A percentile compares a stretch with the other conserved stretches of the same genome.
Conservation (phyloP, 345 rosid species). For the Bretschneidera sinensis region DNA sequence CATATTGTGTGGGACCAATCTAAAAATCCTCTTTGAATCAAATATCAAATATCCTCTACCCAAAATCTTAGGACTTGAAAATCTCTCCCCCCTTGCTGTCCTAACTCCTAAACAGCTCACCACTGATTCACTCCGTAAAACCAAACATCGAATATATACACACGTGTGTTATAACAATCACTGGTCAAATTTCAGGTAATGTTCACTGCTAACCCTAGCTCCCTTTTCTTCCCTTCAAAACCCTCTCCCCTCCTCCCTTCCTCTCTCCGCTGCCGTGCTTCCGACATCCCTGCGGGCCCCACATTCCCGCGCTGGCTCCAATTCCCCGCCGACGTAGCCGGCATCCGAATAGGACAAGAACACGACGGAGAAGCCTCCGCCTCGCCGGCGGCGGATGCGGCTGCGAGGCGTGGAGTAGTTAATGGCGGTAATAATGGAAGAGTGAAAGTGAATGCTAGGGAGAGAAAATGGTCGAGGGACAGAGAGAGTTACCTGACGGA, state of each 20-base stretch:
- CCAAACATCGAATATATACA: background rate
- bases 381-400: background rate
- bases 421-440: slow-evolving; percentile 23
- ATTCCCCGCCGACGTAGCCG: slow-evolving; percentile 41
- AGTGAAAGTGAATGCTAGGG: slow-evolving; percentile 52
- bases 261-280: slow-evolving; percentile 60
- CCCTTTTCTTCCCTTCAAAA: slow-evolving; percentile 39
- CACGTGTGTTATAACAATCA: background rate
- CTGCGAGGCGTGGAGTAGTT: background rate
- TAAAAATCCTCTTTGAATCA: no score
- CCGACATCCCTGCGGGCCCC: slow-evolving; percentile 49
- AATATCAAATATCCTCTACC: no score
- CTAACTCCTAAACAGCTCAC: background rate
- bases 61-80: no score
- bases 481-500: slow-evolving; percentile 74
- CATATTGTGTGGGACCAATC: no score
- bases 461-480: slow-evolving; percentile 71
- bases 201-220: slow-evolving; percentile 54
- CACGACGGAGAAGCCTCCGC: slow-evolving; percentile 28
- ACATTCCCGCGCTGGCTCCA: slow-evolving; percentile 45
- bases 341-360: slow-evolving; percentile 45
- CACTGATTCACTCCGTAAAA: no score
- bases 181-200: slow-evolving; percentile 17
- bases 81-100: background rate
- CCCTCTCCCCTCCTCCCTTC: slow-evolving; percentile 32